A percentile compares a stretch with the other conserved stretches of the same genome.
These are phyloP conservation scores for Mycena leptocephala DNA, from an alignment of 768 basidiomycete species.

Conservation along the genomic window DNA sequence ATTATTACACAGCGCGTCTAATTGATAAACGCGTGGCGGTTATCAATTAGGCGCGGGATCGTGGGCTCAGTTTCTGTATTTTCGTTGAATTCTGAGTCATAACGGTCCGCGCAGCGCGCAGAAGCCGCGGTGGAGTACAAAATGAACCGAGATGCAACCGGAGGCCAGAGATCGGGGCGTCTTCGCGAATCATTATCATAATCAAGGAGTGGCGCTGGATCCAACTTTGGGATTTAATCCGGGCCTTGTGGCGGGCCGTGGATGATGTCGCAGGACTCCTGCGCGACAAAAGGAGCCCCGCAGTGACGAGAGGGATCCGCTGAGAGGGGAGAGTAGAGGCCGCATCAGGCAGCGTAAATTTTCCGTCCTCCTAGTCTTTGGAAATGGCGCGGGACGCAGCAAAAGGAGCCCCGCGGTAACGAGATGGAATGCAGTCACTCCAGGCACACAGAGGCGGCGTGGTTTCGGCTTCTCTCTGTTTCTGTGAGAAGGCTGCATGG, in stretches of 20 bases:
- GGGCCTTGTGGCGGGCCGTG: not conserved
- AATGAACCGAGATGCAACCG: not conserved
- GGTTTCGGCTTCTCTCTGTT: not conserved
- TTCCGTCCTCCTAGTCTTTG: too few species aligned
- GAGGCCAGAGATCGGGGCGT: not conserved
- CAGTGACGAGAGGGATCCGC: not conserved
- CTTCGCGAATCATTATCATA: not conserved
- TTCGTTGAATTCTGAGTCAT: not conserved
- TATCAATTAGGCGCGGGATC: not conserved
- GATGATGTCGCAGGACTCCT: not conserved
- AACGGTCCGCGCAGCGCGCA: not conserved
- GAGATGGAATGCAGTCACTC: too few species aligned
- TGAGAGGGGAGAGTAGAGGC: too few species aligned
- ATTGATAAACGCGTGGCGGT: not conserved
- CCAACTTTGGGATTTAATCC: too few species aligned
- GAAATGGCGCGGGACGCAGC: too few species aligned
- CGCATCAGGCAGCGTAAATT: too few species aligned
- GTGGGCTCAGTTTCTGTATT: too few species aligned
- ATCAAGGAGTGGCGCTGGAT: not conserved
- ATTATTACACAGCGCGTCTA: not conserved
- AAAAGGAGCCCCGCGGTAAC: too few species aligned
- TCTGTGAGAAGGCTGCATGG: not conserved
- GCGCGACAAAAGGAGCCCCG: slow-evolving; percentile 13
- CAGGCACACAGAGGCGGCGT: too few species aligned
- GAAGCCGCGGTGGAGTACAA: not conserved